Conservation (phyloP, 2,329 filamentous ascomycete species). For the Hypoxylon sp. region DNA sequence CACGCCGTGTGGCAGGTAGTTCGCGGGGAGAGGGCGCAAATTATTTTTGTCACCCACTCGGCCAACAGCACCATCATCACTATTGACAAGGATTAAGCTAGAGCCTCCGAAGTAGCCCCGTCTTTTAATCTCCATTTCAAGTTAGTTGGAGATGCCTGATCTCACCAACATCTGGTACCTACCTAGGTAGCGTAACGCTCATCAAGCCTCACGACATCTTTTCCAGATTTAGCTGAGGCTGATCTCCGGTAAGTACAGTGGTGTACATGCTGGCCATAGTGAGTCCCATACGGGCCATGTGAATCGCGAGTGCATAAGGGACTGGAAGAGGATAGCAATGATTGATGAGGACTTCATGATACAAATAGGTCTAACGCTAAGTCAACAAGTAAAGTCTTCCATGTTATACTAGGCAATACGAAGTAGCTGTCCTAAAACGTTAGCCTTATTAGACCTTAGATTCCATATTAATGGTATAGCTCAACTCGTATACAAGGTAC, state of each 20-base stretch:
- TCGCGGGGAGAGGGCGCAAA: slow-evolving; percentile 36
- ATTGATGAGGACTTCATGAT: neutral
- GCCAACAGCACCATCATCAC: slow-evolving; percentile 30
- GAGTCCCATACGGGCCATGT: neutral
- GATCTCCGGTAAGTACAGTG: slow-evolving; percentile 15
- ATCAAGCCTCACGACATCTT: slow-evolving; percentile 41
- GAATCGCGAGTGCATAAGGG: neutral
- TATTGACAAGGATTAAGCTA: slow-evolving; percentile 45
- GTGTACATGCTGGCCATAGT: slow-evolving; percentile 1
- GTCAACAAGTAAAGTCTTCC: neutral
- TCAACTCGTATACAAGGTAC: neutral
- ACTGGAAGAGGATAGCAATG: neutral
- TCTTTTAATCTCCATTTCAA: slow-evolving; percentile 37
- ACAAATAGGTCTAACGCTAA: neutral
- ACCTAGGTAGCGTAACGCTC: neutral
- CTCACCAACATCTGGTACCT: slow-evolving; percentile 18
- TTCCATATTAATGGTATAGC: neutral
- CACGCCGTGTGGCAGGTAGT: slow-evolving; percentile 28
- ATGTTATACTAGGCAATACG: neutral
- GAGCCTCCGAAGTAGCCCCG: slow-evolving; percentile 49
- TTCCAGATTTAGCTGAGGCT: slow-evolving; percentile 39
- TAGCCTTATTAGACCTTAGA: neutral
- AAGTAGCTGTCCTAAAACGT: neutral
- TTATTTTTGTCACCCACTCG: slow-evolving; percentile 34
- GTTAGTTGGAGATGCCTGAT: slow-evolving; percentile 31